Percentiles rank a stretch among this genome's conserved stretches.
Conservation (phyloP, 495 filamentous ascomycete species). For the Penicillium argentinense region DNA sequence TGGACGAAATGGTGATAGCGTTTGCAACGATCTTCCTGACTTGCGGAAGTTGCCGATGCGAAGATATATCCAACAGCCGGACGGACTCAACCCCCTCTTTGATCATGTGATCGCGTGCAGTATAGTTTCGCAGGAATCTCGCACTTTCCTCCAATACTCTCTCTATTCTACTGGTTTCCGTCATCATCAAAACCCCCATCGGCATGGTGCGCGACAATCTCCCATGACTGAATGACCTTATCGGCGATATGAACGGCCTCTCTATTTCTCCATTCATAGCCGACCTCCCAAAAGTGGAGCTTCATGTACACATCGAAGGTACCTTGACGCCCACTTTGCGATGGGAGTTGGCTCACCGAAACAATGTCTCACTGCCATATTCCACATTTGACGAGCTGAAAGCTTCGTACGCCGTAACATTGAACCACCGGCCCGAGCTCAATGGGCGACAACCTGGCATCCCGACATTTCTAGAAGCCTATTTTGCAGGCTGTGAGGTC, state of each 20-base stretch:
- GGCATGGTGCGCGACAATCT: too few relatives aligned
- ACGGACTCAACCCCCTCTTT: conserved; percentile 1
- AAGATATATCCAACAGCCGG: background rate
- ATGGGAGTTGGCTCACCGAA: conserved; percentile 40
- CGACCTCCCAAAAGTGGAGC: conserved; percentile 41
- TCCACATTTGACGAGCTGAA: conserved; percentile 29
- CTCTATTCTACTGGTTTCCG: too few relatives aligned
- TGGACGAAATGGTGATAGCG: too few relatives aligned
- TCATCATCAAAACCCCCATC: too few relatives aligned
- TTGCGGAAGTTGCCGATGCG: conserved; percentile 1
- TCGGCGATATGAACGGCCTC: conserved; percentile 29
- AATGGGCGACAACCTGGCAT: conserved; percentile 31
- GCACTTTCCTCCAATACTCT: too few relatives aligned
- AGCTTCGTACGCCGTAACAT: conserved; percentile 32
- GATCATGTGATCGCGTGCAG: too few relatives aligned
- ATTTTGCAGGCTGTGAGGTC: conserved; percentile 41
- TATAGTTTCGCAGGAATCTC: too few relatives aligned
- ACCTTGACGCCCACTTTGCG: conserved; percentile 37
- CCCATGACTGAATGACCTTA: too few relatives aligned
- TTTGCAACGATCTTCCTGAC: background rate
- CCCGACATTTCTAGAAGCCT: conserved; percentile 42
- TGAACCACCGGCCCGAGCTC: conserved; percentile 34
- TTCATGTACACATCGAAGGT: conserved; percentile 48
- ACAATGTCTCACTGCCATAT: conserved; percentile 33
- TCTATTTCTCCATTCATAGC: conserved; percentile 31